Evolutionary conservation across 805 yeast genomes (phyloP).

Genomic region (fission yeast (Schizosaccharomyces pombe)): ASM294v3 CU329670.1:2196501-2197000

Average conservation of each 20-base stretch:
- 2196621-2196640: constrained; percentile 62
- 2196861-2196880: constrained; percentile 85
- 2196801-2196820: constrained; percentile 58
- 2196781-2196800: constrained; percentile 77
- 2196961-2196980: constrained; percentile 23
- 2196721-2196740: constrained; percentile 91
- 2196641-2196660: constrained; percentile 64
- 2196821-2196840: constrained; percentile 81
- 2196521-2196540: constrained; percentile 86
- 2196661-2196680: constrained; percentile 94
- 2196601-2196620: constrained; percentile 86
- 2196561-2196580: constrained; percentile 84
- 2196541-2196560: constrained; percentile 61
- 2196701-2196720: constrained; percentile 80
- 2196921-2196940: constrained; percentile 77
- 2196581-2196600: constrained; percentile 97
- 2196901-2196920: constrained; percentile 85
- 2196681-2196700: constrained; percentile 82
- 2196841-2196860: constrained; percentile 94
- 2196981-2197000: constrained; percentile 53
- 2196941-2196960: constrained; percentile 77
- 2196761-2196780: constrained; percentile 68
- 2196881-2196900: constrained; percentile 84
- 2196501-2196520: constrained; percentile 77
- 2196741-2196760: constrained; percentile 78